Base-by-base conservation (phyloP, 2,329 filamentous ascomycete genomes). In the Aspergillus uvarum region DNA sequence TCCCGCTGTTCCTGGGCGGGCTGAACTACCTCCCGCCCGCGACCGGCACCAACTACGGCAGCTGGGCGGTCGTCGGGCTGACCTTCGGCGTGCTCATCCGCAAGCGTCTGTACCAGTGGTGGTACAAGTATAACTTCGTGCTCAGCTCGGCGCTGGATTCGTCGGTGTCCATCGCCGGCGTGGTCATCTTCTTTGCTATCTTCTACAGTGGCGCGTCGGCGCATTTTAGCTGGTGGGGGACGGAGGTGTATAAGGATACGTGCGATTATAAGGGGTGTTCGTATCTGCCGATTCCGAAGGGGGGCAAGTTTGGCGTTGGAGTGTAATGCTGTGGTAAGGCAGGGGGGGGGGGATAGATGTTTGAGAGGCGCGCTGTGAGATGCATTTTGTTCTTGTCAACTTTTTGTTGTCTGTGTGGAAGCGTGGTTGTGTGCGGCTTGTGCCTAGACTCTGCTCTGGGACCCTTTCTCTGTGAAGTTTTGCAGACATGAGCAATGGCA, bases 121-220 rank as follows among this genome's bases (percentile, higher is more conserved):
- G 88, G 88, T 75, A 86, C 65, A 86, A 87, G 72, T 90, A 89
- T 75, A 90, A 90, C 75, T 91, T 90, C 72, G 82, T 90, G 68
- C 85, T 87, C 1, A 89, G 86, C 35, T 87, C 87, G 0, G 88
- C 85, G 1, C 77, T 91, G 49, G 88, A 90, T 38, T 69, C 68
- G 4, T 68, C 67, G 0, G 68, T 72, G 3, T 63, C 68, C 1
- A 60, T 70, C 22, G 69, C 68, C 0, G 70, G 69, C 0, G 66
- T 70, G 14, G 47, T 72, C 3, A 72, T 69, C 21, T 71, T 72
- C 59, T 65, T 72, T 29, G 63, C 68, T 0, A 55, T 72, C 7
- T 72, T 61, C 55, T 72, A 67, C 52, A 67, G 66, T 5, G 70
- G 69, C 0, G 67, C 68, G 2, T 65, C 64, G 31, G 48, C 58